Percentiles rank a stretch among this genome's conserved stretches.
These are phyloP conservation scores for Auricularia sp. DNA, from an alignment of 768 basidiomycete genomes.

Conservation along the genomic window DNA sequence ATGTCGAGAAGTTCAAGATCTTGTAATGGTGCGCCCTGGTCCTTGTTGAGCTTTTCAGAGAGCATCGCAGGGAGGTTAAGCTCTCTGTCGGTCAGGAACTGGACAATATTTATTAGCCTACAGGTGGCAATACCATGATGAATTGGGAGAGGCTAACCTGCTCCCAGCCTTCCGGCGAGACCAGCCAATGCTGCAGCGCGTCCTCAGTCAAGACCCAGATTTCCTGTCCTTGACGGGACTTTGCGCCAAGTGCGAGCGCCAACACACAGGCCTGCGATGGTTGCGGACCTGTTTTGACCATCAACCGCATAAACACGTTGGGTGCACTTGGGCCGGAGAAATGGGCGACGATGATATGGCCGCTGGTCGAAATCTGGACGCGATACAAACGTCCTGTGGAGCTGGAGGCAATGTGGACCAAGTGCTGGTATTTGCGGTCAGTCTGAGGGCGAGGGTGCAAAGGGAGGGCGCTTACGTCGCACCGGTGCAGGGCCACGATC, in stretches of 20 bases:
- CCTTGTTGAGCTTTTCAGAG: not conserved
- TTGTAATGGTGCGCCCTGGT: conserved; percentile 22
- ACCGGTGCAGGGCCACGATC: conserved; percentile 56
- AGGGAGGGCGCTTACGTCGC: conserved; percentile 40
- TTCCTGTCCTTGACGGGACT: conserved; percentile 38
- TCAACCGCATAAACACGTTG: not conserved
- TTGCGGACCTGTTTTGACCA: not conserved
- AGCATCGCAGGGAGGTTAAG: not conserved
- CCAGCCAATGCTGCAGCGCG: conserved; percentile 60
- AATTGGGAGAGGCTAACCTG: conserved; percentile 14
- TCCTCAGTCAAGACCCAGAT: conserved; percentile 64
- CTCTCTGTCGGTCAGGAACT: too few species aligned
- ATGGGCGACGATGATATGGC: conserved; percentile 34
- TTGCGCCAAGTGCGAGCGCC: conserved; percentile 34
- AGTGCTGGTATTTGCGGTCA: not conserved
- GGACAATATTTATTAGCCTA: too few species aligned
- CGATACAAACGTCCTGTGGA: conserved; percentile 58
- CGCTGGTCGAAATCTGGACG: conserved; percentile 51
- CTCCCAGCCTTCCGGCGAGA: conserved; percentile 62
- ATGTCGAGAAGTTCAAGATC: conserved; percentile 71
- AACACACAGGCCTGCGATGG: conserved; percentile 11
- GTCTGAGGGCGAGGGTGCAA: not conserved
- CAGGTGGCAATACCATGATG: not conserved
- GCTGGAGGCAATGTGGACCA: conserved; percentile 51
- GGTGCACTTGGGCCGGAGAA: conserved; percentile 24